Percentiles rank a stretch among this genome's conserved stretches.
These are phyloP conservation scores for Uronychia setigera DNA, from an alignment of 73 alveolate species.

Conservation along the genomic window DNA sequence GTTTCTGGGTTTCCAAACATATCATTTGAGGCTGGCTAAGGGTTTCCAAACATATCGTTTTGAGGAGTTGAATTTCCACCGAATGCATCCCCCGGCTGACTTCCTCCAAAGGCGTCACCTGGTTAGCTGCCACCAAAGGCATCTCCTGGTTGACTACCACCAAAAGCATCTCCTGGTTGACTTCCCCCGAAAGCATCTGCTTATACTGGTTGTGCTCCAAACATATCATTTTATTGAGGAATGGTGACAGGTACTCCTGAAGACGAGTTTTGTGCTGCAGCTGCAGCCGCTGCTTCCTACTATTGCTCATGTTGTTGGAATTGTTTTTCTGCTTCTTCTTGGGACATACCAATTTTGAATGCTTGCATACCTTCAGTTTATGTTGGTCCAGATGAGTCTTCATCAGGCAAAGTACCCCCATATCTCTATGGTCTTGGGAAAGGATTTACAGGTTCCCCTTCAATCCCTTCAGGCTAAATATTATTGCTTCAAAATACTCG, in stretches of 20 bases:
- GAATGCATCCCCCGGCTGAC: not conserved
- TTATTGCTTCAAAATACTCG: too few species aligned
- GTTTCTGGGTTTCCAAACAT: not conserved
- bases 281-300: not conserved
- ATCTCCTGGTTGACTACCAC: not conserved
- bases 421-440: conserved; percentile 69
- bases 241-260: too few species aligned
- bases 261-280: too few species aligned
- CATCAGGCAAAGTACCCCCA: conserved; percentile 69
- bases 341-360: conserved; percentile 6
- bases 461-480: conserved; percentile 79
- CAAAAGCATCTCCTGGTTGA: not conserved
- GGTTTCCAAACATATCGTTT: not conserved
- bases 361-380: conserved; percentile 27
- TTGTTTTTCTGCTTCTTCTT: conserved; percentile 28
- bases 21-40: too few species aligned
- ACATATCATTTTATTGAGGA: too few species aligned
- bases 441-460: conserved; percentile 30
- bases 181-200: not conserved
- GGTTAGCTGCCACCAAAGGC: not conserved
- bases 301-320: conserved; percentile 9
- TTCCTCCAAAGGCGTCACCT: not conserved
- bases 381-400: conserved; percentile 7
- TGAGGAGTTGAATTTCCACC: not conserved
- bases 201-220: not conserved